Conservation (phyloP, 495 filamentous ascomycete genomes). For the Neurospora tetraspora region DNA sequence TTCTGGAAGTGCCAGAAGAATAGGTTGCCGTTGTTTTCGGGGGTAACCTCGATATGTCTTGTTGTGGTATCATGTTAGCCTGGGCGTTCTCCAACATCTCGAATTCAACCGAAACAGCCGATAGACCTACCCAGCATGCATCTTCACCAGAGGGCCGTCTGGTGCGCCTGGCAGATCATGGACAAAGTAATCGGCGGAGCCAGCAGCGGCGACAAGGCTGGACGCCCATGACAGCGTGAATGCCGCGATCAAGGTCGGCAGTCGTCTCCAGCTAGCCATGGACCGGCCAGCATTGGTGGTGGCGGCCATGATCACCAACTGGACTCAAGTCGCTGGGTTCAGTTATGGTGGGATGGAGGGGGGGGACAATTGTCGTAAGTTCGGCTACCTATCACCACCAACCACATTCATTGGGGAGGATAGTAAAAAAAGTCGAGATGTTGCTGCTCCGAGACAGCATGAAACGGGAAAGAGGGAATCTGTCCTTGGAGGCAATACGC, state of each 20-base stretch:
- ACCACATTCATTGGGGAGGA: slow-evolving; percentile 3
- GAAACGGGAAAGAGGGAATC: background rate
- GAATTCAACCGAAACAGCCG: background rate
- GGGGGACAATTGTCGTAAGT: background rate
- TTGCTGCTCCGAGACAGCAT: background rate
- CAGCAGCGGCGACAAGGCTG: slow-evolving; percentile 25
- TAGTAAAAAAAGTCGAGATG: background rate
- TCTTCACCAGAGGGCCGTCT: slow-evolving; percentile 71
- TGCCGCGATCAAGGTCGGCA: slow-evolving; percentile 22
- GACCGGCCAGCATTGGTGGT: slow-evolving; percentile 1
- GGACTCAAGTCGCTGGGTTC: background rate
- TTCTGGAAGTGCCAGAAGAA: slow-evolving; percentile 99
- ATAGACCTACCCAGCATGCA: slow-evolving; percentile 85
- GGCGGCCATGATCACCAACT: slow-evolving; percentile 15
- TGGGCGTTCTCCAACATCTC: background rate
- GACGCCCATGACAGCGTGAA: slow-evolving; percentile 26
- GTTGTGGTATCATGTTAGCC: slow-evolving; percentile 9
- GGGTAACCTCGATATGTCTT: slow-evolving; percentile 84
- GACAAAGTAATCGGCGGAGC: slow-evolving; percentile 84
- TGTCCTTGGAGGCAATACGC: background rate
- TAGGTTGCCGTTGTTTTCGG: slow-evolving; percentile 76
- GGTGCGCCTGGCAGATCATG: slow-evolving; percentile 77
- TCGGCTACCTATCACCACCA: slow-evolving; percentile 11
- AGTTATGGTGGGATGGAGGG: background rate
- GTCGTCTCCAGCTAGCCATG: slow-evolving; percentile 25